Base-by-base conservation (phyloP, 2,329 filamentous ascomycete species). In the Fonsecaea pedrosoi region DNA sequence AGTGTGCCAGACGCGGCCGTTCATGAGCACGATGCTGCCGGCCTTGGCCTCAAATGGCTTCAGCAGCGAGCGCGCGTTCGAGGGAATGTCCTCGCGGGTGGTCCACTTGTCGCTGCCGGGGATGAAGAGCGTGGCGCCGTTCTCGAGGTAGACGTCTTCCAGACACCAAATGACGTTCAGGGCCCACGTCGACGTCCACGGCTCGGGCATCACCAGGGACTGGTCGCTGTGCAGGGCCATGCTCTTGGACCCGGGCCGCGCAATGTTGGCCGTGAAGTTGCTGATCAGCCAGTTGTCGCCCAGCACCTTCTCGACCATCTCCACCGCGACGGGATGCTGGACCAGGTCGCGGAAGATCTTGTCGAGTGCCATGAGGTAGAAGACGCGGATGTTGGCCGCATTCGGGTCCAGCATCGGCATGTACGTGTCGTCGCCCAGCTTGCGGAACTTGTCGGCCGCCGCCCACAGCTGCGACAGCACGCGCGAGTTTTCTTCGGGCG, bases 201-300 rank as follows among this genome's bases (percentile, higher is more conserved):
- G 77, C 25, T 75, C 75, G 40, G 75, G 75, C 45, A 75, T 73
- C 0, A 75, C 71, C 62, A 79, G 45, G 48, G 72, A 75, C 67
- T 76, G 73, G 61, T 79, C 76, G 9, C 75, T 77, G 68, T 78
- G 77, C 48, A 78, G 69, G 1, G 71, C 73, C 77, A 77, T 76
- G n/a, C 69, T 72, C 66, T 70, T 54, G 13, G 73, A 71, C 0
- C 77, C 77, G 0, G 77, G 77, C 0, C 75, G 72, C 9, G 76
- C 76, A 54, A 78, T 78, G 64, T 78, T 78, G 59, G 75, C 75
- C 3, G 76, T 77, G 67, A 79, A 78, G 67, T 78, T 78, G 34
- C 70, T 74, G 59, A 78, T 74, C 10, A 78, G 67, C 69, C 76
- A 75, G 13, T 71, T 69, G 4, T 75, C 72, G 6, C 74, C 75